These are phyloP conservation scores for Phaeosphaeriaceae sp. DNA, from an alignment of 2,329 filamentous ascomycete species.

Conservation along the genomic window DNA sequence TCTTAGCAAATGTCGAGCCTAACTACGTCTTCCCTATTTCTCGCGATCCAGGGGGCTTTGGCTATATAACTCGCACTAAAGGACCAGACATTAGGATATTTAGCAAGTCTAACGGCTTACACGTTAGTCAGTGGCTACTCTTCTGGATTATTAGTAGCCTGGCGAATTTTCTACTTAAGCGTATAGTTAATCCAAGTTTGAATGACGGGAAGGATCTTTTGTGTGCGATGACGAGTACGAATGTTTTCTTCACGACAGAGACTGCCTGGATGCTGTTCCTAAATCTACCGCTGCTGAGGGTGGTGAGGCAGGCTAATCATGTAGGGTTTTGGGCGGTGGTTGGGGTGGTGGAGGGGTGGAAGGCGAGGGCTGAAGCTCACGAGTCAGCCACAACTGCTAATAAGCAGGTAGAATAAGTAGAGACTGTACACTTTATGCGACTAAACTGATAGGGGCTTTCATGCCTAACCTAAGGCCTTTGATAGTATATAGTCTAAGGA, in stretches of 20 bases:
- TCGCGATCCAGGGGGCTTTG: conserved; percentile 6
- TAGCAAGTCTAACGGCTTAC: conserved; percentile 2
- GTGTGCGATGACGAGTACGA: neutral
- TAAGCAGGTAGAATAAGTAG: too few relatives aligned
- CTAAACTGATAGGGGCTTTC: too few relatives aligned
- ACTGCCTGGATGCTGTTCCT: conserved; percentile 1
- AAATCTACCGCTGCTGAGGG: conserved; percentile 3
- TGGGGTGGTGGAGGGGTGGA: conserved; percentile 5
- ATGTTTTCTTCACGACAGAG: conserved; percentile 6
- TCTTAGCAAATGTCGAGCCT: conserved; percentile 2
- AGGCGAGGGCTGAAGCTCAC: conserved; percentile 1
- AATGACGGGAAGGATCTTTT: conserved; percentile 5
- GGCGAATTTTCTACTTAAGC: conserved; percentile 6
- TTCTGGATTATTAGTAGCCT: conserved; percentile 6
- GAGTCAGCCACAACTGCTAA: neutral
- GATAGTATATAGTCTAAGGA: too few relatives aligned
- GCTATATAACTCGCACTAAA: conserved; percentile 2
- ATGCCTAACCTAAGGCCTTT: too few relatives aligned
- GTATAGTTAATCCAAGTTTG: conserved; percentile 4
- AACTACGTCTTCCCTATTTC: conserved; percentile 4
- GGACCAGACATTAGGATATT: neutral
- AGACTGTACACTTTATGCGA: too few relatives aligned
- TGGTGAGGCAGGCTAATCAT: conserved; percentile 7
- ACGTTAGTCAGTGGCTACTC: conserved; percentile 4
- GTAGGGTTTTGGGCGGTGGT: conserved; percentile 3